Evolutionary conservation across 1,139 yeast species (phyloP), one percentile per base, ranked within the genome.

Genomic region (Pichia sp.): DNA sequence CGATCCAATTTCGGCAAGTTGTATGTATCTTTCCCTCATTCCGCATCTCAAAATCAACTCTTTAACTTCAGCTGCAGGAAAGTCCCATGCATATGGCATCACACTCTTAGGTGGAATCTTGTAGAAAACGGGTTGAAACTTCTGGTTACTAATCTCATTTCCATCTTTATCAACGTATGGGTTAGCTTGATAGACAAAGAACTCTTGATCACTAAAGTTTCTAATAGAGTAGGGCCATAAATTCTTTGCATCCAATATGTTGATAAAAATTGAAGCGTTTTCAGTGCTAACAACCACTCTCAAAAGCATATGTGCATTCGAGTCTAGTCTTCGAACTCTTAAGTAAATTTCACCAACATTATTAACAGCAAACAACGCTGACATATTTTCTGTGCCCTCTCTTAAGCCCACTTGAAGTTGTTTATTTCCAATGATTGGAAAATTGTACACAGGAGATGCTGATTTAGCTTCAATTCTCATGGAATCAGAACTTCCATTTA

Each of bases 11-110:
- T 91, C 98, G 0, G 94, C 93, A 33, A 93, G 60, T 51, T 86
- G 93, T 15, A 93, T 71, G 25, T 77, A 74, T 42, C 97, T 68
- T 53, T 84, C 91, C 28, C 80, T 68, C 2, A 85, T 85, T 39
- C 79, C 82, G 8, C 78, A 64, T 42, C 88, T 67, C 21, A 93
- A 62, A 3, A 86, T 69, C 24, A 93, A 61, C 52, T 88, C 96
- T 56, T 87, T 88, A 31, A 82, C 72, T 11, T 76, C 66, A 0
- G 96, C 96, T 38, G 94, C 86, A 0, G 98, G 98, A 59, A 75
- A 91, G 56, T 93, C 98, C 86, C 96, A 93, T 0, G 98, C 87
- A 58, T 91, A 93, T 0, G 97, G 96, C 98, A 93, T 93, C 2
- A 86, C 94, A 63, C 96, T 85, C 55, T 76, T 78, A 1, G 94